Evolutionary conservation across 2,329 filamentous ascomycete genomes (phyloP).

Genomic region (Talaromyces sp.): DNA sequence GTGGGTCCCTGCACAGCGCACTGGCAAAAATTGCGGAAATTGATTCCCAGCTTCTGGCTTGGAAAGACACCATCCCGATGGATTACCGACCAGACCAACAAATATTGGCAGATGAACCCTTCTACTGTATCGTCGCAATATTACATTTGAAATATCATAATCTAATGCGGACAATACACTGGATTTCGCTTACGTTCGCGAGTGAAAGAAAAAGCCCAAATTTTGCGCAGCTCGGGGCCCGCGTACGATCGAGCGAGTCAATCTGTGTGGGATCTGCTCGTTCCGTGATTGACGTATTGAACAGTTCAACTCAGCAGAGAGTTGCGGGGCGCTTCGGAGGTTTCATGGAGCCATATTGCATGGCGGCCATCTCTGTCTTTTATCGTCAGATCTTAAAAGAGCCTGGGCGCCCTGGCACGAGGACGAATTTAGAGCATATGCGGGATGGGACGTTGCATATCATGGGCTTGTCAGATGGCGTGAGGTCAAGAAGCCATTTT

Average conservation of each 20-base stretch:
- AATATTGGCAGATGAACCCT: background rate
- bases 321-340: too few species aligned
- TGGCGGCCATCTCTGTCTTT: too few species aligned
- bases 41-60: background rate
- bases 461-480: too few species aligned
- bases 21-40: background rate
- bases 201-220: background rate
- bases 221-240: background rate
- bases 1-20: background rate
- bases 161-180: background rate
- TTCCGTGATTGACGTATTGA: background rate
- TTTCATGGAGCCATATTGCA: too few species aligned
- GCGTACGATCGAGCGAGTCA: background rate
- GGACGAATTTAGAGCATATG: too few species aligned
- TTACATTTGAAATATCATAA: background rate
- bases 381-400: too few species aligned
- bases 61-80: background rate
- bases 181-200: background rate
- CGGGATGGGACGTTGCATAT: too few species aligned
- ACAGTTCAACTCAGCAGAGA: too few species aligned
- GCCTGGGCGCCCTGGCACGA: too few species aligned
- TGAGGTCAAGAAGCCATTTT: too few species aligned
- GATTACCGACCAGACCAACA: background rate
- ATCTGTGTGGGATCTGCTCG: background rate
- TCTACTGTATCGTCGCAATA: background rate